These are phyloP conservation scores for Ganoderma lucidum DNA, from an alignment of 1,284 basidiomycete genomes.

Conservation along the genomic window DNA sequence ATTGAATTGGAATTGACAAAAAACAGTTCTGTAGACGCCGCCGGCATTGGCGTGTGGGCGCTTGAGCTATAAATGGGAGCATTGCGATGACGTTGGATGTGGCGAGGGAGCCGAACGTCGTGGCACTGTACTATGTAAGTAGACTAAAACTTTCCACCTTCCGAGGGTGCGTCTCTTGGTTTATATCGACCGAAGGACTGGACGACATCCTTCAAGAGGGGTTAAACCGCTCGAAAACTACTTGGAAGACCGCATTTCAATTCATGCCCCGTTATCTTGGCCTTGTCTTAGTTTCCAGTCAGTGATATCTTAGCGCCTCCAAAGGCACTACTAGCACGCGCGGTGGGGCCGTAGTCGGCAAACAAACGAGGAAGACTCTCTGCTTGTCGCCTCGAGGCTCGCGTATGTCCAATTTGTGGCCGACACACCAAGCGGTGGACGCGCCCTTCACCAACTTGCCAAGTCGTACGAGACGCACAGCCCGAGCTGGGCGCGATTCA, in stretches of 20 bases:
- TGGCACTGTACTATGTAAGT: too few relatives aligned
- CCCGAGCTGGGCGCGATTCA: not conserved
- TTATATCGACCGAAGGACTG: not conserved
- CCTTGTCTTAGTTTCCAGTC: not conserved
- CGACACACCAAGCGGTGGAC: not conserved
- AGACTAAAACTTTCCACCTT: too few relatives aligned
- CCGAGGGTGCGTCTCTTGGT: not conserved
- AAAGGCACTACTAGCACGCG: slow-evolving; percentile 5
- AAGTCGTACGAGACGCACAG: not conserved
- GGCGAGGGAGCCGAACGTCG: too few relatives aligned
- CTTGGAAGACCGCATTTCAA: not conserved
- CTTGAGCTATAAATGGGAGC: too few relatives aligned
- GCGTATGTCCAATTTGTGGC: not conserved
- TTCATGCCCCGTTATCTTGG: not conserved
- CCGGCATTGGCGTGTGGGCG: too few relatives aligned
- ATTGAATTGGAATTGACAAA: too few relatives aligned
- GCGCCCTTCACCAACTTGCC: not conserved
- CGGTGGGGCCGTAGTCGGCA: not conserved
- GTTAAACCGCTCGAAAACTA: not conserved
- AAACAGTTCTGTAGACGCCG: too few relatives aligned
- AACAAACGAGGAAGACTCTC: slow-evolving; percentile 9
- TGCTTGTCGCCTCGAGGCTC: slow-evolving; percentile 2
- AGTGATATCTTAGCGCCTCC: slow-evolving; percentile 16
- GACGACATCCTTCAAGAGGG: not conserved
- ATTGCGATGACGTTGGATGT: too few relatives aligned